Percentiles rank a stretch among this genome's conserved stretches.
These are phyloP conservation scores for Melampsora larici-populina DNA, from an alignment of 1,284 basidiomycete genomes.

Conservation along the genomic window DNA sequence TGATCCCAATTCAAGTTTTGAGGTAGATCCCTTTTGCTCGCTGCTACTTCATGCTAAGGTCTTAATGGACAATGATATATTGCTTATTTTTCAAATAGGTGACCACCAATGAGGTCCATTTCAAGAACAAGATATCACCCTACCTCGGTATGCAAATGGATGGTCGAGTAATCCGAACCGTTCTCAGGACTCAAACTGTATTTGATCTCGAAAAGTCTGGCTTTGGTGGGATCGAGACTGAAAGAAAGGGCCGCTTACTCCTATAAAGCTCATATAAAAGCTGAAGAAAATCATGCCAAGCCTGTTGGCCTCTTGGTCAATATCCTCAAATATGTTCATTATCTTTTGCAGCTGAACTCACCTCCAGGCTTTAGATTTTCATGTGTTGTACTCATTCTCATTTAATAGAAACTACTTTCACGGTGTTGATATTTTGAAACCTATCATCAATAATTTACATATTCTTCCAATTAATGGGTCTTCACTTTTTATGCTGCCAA, in stretches of 20 bases:
- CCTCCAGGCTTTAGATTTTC: too few relatives aligned
- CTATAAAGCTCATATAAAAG: neutral
- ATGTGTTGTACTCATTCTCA: too few relatives aligned
- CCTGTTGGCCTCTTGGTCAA: too few relatives aligned
- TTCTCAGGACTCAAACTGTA: slow-evolving; percentile 7
- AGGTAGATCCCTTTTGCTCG: slow-evolving; percentile 53
- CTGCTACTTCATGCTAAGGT: neutral
- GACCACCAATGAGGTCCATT: slow-evolving; percentile 67
- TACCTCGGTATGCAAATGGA: slow-evolving; percentile 56
- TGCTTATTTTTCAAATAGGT: slow-evolving; percentile 58
- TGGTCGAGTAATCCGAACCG: slow-evolving; percentile 25
- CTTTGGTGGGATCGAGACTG: neutral
- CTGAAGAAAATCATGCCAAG: too few relatives aligned
- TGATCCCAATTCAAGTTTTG: slow-evolving; percentile 67
- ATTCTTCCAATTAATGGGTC: too few relatives aligned
- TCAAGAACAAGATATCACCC: slow-evolving; percentile 88
- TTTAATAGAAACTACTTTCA: too few relatives aligned
- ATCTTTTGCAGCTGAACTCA: too few relatives aligned
- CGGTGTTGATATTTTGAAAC: too few relatives aligned
- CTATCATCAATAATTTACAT: too few relatives aligned
- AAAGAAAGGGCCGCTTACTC: neutral
- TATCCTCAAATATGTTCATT: too few relatives aligned
- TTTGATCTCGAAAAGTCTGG: neutral
- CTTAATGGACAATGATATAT: slow-evolving; percentile 2
- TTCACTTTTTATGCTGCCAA: too few relatives aligned